Conservation (phyloP, 202 grass and related monocot genomes). For the Dendrocalamus latiflorus region DNA sequence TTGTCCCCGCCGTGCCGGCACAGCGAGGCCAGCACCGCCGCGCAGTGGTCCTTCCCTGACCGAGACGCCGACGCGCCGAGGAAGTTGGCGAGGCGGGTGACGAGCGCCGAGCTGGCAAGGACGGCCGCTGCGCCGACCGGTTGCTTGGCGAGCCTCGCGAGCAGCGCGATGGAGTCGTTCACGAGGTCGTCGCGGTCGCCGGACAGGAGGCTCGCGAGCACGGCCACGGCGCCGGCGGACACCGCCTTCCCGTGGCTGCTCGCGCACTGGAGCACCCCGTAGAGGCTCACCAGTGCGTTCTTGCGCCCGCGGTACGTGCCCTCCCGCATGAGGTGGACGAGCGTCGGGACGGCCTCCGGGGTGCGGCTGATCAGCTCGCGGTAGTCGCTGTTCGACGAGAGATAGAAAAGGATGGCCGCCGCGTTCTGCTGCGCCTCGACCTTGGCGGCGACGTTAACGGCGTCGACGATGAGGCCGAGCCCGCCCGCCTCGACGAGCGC, state of each 20-base stretch:
- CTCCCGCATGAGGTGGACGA: constrained; percentile 48
- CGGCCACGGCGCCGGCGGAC: constrained; percentile 42
- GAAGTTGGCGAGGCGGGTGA: constrained; percentile 41
- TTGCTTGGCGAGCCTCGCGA: constrained; percentile 48
- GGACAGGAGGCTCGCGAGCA: constrained; percentile 40
- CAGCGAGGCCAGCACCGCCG: constrained; percentile 48
- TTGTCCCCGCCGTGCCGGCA: constrained; percentile 45
- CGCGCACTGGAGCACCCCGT: constrained; percentile 41
- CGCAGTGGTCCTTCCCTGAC: constrained; percentile 55
- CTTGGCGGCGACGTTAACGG: constrained; percentile 40
- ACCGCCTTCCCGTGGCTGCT: constrained; percentile 32
- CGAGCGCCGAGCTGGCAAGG: constrained; percentile 23
- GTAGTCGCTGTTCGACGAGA: constrained; percentile 55
- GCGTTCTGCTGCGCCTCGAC: constrained; percentile 68
- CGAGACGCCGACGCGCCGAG: constrained; percentile 39
- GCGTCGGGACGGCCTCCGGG: constrained; percentile 55
- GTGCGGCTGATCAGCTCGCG: constrained; percentile 53
- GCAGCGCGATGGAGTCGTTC: constrained; percentile 47
- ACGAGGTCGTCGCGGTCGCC: constrained; percentile 39
- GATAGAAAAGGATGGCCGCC: constrained; percentile 74
- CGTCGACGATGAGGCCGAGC: constrained; percentile 52
- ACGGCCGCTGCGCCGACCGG: constrained; percentile 46
- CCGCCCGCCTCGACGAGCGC: constrained; percentile 60
- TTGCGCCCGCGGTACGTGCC: constrained; percentile 56
- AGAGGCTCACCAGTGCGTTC: constrained; percentile 65